Evolutionary conservation across 768 basidiomycete species (phyloP), one percentile per base, ranked within the genome.

Genomic region (Lentinula guzmanii): DNA sequence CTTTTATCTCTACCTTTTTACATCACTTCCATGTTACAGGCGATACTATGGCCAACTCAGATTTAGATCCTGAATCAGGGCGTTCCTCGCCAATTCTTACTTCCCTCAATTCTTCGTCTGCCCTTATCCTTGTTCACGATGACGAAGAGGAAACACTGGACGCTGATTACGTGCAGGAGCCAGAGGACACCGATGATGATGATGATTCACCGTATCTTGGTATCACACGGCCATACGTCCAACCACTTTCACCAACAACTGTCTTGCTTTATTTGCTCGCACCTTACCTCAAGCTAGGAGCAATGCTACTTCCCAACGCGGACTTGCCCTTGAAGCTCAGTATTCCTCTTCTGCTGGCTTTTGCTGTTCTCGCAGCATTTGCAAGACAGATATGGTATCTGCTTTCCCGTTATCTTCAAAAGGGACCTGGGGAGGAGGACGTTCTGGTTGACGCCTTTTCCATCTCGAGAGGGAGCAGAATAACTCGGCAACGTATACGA

Each of bases 371-470:
- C 13, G 80, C 89, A 6, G 80, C 79, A 35, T 82, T 88, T 63
- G 78, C 84, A 42, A 76, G 87, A 55, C 87, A 89, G 65, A 73
- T 91, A 53, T 89, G 86, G 85, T 90, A 89, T 73, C 82, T 90
- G 77, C 80, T 91, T n/a, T 83, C 86, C 50, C 79, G 86, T 35
- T 89, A 91, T 70, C 76, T 89, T 50, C 82, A 83, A 65, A 82
- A 83, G 70, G 77, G 80, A 35, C 46, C 46, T 24, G 84, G 88
- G 63, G 70, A 86, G 41, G 85, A 89, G 69, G 89, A 90, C 63
- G 76, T 91, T 45, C 68, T 90, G 55, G 66, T 86, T 16, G 81
- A 87, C 64, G 76, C 83, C 0, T 83, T 90, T 68, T 82, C 85
- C 16, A 77, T 42, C 0, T 51, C 50, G 15, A 60, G 24, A 52